Evolutionary conservation across 2,329 filamentous ascomycete species (phyloP), one percentile per base, ranked within the genome.

Genomic region (Blastomyces parvus): DNA sequence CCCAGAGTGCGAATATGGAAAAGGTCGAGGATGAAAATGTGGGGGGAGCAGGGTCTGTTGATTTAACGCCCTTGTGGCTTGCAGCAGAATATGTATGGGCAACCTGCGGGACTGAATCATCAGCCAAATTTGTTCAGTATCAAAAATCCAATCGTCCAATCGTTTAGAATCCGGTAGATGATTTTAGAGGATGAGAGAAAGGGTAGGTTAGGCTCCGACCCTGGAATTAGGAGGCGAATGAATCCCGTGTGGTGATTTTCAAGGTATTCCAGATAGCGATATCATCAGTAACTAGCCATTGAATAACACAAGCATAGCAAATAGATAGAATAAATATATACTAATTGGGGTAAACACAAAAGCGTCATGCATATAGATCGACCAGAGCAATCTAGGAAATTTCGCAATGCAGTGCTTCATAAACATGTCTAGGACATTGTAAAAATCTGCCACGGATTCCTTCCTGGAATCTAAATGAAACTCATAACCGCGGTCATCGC

Each of bases 61-160:
- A 58, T 58, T 42, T 58, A 22, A 58, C 56, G 22, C 38, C 38
- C 13, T 27, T 58, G n/a, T 44, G 36, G 56, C 36, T 58, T 7
- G 56, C 56, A 36, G 56, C 36, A 38, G 38, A 58, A 14, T 17
- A 58, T 44, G n/a, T 58, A n/a, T 58, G 36, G 56, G 52, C 52
- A 55, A 55, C 27, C 1, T 30, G 52, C 27, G 50, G 50, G 50
- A 2, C 14, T 27, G 27, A 17, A 25, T 11, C 50, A 19, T 53
- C 50, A 2, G 5, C 17, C 6, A 17, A 17, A 17, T 53, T 33
- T 36, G 5, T 53, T 14, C 9, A 33, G 27, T 53, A 33, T 53
- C 33, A 36, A n/a, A n/a, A n/a, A n/a, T n/a, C n/a, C n/a, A n/a
- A 36, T 13, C 0, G 27, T 17, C 27, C 27, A 8, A 27, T 13